Evolutionary conservation across 371 early-diverging fungal genomes (phyloP).

Genomic region (Nematocida ironsii): DNA sequence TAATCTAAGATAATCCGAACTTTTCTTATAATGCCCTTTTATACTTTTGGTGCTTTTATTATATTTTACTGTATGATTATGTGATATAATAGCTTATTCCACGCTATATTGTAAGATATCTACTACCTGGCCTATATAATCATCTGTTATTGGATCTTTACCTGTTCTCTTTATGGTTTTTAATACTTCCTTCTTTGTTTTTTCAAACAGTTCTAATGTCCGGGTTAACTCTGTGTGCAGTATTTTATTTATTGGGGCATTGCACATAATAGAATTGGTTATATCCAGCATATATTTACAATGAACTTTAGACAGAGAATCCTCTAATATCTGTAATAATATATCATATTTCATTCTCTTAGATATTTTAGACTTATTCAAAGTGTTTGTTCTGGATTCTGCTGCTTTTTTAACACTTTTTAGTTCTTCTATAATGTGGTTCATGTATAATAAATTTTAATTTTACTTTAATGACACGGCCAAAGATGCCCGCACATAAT

Average conservation of each 20-base stretch:
- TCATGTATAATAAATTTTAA: slow-evolving; percentile 2
- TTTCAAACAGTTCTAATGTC: slow-evolving; percentile 2
- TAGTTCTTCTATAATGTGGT: neutral
- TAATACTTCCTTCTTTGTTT: slow-evolving; percentile 4
- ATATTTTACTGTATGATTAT: too few species aligned
- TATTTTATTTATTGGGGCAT: neutral
- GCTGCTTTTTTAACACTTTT: neutral
- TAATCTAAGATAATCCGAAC: too few species aligned
- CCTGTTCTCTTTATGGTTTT: neutral
- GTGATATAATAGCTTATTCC: neutral
- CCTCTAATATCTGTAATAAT: slow-evolving; percentile 4
- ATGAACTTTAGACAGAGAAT: slow-evolving; percentile 4
- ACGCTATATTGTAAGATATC: neutral
- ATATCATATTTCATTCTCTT: neutral
- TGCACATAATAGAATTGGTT: slow-evolving; percentile 2
- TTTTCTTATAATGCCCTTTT: too few species aligned
- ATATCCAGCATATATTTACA: neutral
- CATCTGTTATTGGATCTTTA: neutral
- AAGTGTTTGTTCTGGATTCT: neutral
- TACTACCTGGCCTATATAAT: neutral
- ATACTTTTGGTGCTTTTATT: too few species aligned
- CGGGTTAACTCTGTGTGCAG: neutral
- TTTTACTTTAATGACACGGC: neutral
- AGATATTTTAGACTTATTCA: neutral
- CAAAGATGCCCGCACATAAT: neutral